phyloP scores from a whole-genome alignment of 2,329 filamentous ascomycete species.

The Alternaria gaisen region DNA sequence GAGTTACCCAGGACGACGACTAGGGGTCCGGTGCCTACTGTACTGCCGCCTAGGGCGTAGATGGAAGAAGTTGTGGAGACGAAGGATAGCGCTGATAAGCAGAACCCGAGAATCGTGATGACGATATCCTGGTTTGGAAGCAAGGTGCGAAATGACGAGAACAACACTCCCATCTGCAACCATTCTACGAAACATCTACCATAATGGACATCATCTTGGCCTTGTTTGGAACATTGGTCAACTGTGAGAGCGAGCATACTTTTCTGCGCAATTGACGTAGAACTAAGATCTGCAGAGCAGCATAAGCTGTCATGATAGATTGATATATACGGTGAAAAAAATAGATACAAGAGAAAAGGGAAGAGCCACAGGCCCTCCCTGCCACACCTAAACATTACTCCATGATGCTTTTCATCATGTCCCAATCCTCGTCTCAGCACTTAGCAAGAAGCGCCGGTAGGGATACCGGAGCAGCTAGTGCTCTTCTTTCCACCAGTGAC shows the following conservation, averaged over 20 bases:
- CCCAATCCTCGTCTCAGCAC: neutral
- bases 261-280: too few species aligned
- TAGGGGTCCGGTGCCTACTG: slow-evolving; percentile 35
- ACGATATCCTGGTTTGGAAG: neutral
- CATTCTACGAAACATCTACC: neutral
- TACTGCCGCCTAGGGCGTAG: slow-evolving; percentile 31
- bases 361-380: slow-evolving; percentile 1
- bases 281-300: neutral
- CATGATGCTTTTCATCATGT: neutral
- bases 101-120: too few species aligned
- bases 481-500: slow-evolving; percentile 51
- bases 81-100: neutral
- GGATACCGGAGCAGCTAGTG: slow-evolving; percentile 46
- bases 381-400: neutral
- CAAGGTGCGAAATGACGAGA: neutral
- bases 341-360: neutral
- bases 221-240: neutral
- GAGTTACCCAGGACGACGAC: slow-evolving; percentile 37
- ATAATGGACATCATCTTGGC: too few species aligned
- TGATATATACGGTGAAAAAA: neutral
- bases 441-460: slow-evolving; percentile 49
- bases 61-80: neutral
- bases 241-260: neutral
- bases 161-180: neutral
- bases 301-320: neutral